A percentile compares a stretch with the other conserved stretches of the same genome.
Evolutionary conservation across 257 asterid species (phyloP).

Genomic region (Solanum gracilifrons): DNA sequence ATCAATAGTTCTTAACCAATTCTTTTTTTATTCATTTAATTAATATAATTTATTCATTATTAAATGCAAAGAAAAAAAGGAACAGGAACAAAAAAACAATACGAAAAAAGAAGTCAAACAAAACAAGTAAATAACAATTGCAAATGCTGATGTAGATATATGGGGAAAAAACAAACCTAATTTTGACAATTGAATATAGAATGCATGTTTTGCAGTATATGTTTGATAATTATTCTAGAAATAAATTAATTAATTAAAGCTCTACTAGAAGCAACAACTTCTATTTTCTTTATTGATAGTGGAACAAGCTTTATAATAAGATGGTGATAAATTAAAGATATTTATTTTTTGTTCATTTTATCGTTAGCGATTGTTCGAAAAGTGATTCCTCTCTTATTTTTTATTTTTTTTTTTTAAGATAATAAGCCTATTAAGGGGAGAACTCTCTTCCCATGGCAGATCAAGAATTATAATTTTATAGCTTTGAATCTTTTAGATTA

Average conservation of each 20-base stretch:
- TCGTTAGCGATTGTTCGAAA: accelerated
- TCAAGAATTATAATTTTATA: neutral
- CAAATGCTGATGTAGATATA: neutral
- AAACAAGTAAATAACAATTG: neutral
- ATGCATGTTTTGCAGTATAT: neutral
- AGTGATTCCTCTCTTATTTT: neutral
- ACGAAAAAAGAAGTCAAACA: neutral
- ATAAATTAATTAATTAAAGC: neutral
- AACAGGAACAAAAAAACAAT: neutral
- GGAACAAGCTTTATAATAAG: neutral
- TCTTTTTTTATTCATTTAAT: no score
- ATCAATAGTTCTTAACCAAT: neutral
- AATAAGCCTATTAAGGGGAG: accelerated
- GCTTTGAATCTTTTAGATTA: neutral
- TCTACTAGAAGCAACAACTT: neutral
- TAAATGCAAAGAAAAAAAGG: neutral
- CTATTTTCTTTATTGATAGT: neutral
- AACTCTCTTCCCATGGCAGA: neutral
- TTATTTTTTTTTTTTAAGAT: no score
- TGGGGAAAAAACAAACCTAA: neutral
- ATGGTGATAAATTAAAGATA: accelerated
- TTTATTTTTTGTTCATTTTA: no score
- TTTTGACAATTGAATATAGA: neutral
- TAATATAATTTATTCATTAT: neutral
- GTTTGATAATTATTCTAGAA: neutral